Base-by-base conservation (phyloP, 306 rosid genomes). In the Fragaria vesca region DNA sequence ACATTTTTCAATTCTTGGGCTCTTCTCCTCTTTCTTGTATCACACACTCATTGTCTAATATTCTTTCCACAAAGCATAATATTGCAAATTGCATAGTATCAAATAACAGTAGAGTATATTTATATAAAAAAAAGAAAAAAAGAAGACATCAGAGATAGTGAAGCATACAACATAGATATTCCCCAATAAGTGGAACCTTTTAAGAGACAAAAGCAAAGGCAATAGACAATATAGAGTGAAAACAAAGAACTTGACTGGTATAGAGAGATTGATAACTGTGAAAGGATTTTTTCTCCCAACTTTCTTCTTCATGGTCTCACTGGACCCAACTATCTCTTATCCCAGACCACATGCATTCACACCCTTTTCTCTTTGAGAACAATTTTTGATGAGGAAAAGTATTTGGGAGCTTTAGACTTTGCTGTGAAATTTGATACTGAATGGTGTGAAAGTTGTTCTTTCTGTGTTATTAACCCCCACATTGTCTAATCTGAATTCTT, bases 121-220 rank as follows among this genome's bases (percentile, higher is more conserved):
- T 12, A 18, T 11, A 7, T 8, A 8, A 1, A 43, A 1, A 3
- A 12, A 47, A 47, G 26, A 3, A 0, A 47, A 43, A 48, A 8
- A 60, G 65, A 50, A 82, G 48, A 68, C 61, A 70, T 0, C 11
- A 12, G 66, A 61, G 36, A 40, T 61, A 30, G 66, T 73, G 72
- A 73, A 54, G 60, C 48, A 55, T 26, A 58, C 8, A 30, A 30
- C 81, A 83, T 81, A 82, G 79, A 86, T 83, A 85, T 88, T 87
- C 89, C 76, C 73, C 90, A 87, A 79, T 86, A 85, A 90, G 89
- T 84, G 85, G 83, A 85, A 73, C 71, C 89, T 89, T 83, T 82
- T 82, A 63, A 57, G 81, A 70, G 66, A 61, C 74, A 76, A 87
- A 89, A 85, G 90, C 81, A 72, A 73, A 81, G 47, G 85, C 34